A percentile compares a stretch with the other conserved stretches of the same genome.
Evolutionary conservation across 768 basidiomycete species (phyloP).

Genomic region (Tylopilus intermedius): DNA sequence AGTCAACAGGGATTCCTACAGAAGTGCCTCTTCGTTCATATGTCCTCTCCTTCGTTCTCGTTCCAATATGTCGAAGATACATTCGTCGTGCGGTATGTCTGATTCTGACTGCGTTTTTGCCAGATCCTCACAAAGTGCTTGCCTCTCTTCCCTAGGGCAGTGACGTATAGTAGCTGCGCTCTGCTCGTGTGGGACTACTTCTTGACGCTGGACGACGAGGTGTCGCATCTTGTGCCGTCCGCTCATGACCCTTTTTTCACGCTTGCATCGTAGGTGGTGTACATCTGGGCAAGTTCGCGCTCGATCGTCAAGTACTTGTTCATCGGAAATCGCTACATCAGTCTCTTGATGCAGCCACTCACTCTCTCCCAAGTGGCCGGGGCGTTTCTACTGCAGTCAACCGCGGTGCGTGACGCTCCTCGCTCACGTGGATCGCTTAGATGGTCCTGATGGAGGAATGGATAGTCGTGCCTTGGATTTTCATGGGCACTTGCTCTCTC

Average conservation of each 20-base stretch:
- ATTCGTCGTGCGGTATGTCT: neutral
- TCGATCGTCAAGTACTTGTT: constrained; percentile 1
- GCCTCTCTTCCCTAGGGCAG: neutral
- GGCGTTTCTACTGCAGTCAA: neutral
- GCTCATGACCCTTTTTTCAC: neutral
- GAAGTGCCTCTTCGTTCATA: neutral
- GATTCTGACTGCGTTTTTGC: neutral
- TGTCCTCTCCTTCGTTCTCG: neutral
- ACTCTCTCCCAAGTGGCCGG: neutral
- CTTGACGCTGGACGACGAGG: constrained; percentile 7
- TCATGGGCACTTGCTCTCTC: neutral
- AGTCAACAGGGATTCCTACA: neutral
- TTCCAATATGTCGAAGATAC: neutral
- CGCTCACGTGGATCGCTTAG: neutral
- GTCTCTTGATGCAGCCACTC: neutral
- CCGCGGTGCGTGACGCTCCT: neutral
- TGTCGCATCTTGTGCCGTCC: neutral
- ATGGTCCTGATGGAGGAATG: neutral
- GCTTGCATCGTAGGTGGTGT: neutral
- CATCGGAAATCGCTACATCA: constrained; percentile 6
- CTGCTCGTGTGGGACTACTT: constrained; percentile 6
- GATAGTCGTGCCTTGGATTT: neutral
- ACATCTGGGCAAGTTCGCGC: neutral
- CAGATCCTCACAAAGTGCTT: neutral
- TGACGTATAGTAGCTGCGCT: neutral